phyloP scores from a whole-genome alignment of 2,329 filamentous ascomycete species.

The Coniochaeta pulveracea region DNA sequence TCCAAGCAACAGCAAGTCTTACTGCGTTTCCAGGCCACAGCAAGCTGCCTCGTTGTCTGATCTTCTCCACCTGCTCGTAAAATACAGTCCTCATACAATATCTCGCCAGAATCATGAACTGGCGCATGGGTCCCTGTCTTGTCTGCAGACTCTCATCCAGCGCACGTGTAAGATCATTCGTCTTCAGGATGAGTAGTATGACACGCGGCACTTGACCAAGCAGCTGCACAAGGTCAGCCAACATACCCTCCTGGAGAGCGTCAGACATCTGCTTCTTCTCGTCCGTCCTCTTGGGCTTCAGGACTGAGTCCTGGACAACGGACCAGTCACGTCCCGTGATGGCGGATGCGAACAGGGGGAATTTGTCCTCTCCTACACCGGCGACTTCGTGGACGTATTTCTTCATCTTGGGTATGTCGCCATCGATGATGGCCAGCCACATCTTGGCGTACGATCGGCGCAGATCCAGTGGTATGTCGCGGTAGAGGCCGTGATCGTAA shows the following conservation, averaged over 20 bases:
- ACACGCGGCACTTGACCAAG: slow-evolving; percentile 83
- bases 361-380: slow-evolving; percentile 78
- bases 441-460: slow-evolving; percentile 89
- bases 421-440: slow-evolving; percentile 91
- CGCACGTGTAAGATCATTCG: slow-evolving; percentile 88
- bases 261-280: slow-evolving; percentile 84
- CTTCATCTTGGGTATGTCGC: slow-evolving; percentile 76
- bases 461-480: slow-evolving; percentile 71
- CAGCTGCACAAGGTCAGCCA: slow-evolving; percentile 79
- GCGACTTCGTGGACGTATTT: slow-evolving; percentile 83
- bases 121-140: slow-evolving; percentile 50
- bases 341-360: slow-evolving; percentile 88
- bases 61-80: slow-evolving; percentile 49
- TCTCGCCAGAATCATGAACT: slow-evolving; percentile 56
- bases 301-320: slow-evolving; percentile 53
- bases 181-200: slow-evolving; percentile 92
- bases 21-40: slow-evolving; percentile 46
- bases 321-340: slow-evolving; percentile 91
- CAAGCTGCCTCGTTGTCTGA: slow-evolving; percentile 40
- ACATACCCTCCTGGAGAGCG: slow-evolving; percentile 75
- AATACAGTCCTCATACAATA: slow-evolving; percentile 59
- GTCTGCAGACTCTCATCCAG: slow-evolving; percentile 86
- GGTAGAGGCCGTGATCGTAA: slow-evolving; percentile 94
- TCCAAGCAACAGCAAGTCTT: slow-evolving; percentile 42
- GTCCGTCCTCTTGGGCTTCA: slow-evolving; percentile 49